These are phyloP conservation scores for Zhuliangozyma blackwelliae DNA, from an alignment of 1,139 yeast genomes.

Conservation along the genomic window DNA sequence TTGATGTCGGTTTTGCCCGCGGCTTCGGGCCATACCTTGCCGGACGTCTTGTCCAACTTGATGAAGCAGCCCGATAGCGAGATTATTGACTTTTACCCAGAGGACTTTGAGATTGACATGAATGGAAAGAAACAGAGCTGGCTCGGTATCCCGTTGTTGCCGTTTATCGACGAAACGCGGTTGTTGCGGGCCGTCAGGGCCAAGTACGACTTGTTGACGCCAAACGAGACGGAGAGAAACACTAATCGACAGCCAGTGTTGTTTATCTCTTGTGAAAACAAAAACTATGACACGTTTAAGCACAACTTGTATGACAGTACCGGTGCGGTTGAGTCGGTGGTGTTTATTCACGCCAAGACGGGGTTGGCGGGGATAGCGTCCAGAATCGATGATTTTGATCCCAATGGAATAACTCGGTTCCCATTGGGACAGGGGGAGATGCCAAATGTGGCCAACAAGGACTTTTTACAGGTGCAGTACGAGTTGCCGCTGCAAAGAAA, in stretches of 20 bases:
- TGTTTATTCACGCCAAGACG: constrained; percentile 46
- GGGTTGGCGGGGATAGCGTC: constrained; percentile 67
- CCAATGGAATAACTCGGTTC: constrained; percentile 45
- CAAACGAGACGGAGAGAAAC: constrained; percentile 68
- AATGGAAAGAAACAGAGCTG: constrained; percentile 92
- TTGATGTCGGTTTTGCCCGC: constrained; percentile 97
- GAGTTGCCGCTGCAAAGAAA: constrained; percentile 47
- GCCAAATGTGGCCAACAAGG: constrained; percentile 53
- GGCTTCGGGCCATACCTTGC: constrained; percentile 89
- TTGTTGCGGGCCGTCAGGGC: constrained; percentile 61
- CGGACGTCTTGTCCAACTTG: constrained; percentile 74
- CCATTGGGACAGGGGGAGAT: constrained; percentile 60
- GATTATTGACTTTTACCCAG: constrained; percentile 89
- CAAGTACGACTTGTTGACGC: constrained; percentile 61
- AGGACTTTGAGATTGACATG: constrained; percentile 86
- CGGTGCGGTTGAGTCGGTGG: constrained; percentile 20
- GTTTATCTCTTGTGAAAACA: constrained; percentile 55
- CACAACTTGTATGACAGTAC: constrained; percentile 30
- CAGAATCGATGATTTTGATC: constrained; percentile 40
- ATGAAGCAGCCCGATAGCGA: constrained; percentile 81
- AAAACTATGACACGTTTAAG: constrained; percentile 36
- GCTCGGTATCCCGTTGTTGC: constrained; percentile 90
- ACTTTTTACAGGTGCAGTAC: constrained; percentile 56
- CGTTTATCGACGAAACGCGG: constrained; percentile 84
- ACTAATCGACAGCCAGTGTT: constrained; percentile 60